Evolutionary conservation across 2,329 filamentous ascomycete species (phyloP).

Genomic region (Ascomycota sp.): DNA sequence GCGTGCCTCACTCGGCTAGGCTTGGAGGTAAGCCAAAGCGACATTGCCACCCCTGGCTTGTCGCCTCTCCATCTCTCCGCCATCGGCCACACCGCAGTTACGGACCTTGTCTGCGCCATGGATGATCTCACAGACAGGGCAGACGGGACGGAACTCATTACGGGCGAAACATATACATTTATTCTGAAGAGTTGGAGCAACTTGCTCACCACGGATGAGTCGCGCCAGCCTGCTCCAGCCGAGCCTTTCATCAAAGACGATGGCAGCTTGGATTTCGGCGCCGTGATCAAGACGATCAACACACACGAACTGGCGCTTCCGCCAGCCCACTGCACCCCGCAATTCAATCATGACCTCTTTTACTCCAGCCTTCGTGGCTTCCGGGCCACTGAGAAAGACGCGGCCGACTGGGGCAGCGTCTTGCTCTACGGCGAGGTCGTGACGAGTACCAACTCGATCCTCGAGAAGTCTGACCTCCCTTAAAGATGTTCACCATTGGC

Average conservation of each 20-base stretch:
- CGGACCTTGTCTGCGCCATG: constrained; percentile 42
- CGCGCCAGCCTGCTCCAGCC: constrained; percentile 25
- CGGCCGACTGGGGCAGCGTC: constrained; percentile 48
- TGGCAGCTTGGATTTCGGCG: constrained; percentile 51
- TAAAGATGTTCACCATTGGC: background rate
- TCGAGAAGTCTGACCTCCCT: constrained; percentile 46
- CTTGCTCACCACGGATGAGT: constrained; percentile 31
- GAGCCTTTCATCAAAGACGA: constrained; percentile 15
- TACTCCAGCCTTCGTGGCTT: constrained; percentile 51
- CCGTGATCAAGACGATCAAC: constrained; percentile 49
- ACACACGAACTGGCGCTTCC: constrained; percentile 49
- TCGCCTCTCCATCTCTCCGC: constrained; percentile 68
- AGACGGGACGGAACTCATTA: constrained; percentile 47
- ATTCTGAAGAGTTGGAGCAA: constrained; percentile 46
- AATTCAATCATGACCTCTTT: constrained; percentile 65
- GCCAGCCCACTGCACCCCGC: constrained; percentile 49
- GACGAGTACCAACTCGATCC: constrained; percentile 78
- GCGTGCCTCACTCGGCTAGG: constrained; percentile 61
- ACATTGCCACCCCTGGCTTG: constrained; percentile 49
- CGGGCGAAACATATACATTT: constrained; percentile 66
- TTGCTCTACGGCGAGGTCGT: constrained; percentile 79
- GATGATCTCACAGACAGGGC: constrained; percentile 44
- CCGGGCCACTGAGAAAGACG: constrained; percentile 29
- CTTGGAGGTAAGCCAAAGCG: constrained; percentile 50
- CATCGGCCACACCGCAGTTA: constrained; percentile 37